Percentiles rank a stretch among this genome's conserved stretches.
These are phyloP conservation scores for Talaromyces rugulosus DNA, from an alignment of 2,329 filamentous ascomycete genomes.

Conservation along the genomic window DNA sequence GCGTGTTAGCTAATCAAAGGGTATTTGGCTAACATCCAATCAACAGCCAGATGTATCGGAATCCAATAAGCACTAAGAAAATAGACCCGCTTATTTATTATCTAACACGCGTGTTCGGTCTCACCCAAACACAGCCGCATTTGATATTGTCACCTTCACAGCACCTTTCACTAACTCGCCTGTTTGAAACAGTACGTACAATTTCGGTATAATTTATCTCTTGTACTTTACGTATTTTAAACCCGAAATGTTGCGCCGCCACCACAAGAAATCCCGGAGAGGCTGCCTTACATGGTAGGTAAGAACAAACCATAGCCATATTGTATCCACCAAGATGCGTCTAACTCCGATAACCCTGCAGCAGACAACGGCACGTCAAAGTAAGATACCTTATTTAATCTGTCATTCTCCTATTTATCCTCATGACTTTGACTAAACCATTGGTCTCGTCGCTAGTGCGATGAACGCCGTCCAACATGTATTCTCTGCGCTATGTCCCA, in stretches of 20 bases:
- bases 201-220: background rate
- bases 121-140: background rate
- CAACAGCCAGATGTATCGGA: background rate
- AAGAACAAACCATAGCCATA: background rate
- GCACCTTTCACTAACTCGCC: background rate
- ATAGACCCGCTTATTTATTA: background rate
- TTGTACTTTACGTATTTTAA: background rate
- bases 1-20: background rate
- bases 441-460: background rate
- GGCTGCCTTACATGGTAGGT: slow-evolving; percentile 11
- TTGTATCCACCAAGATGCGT: background rate
- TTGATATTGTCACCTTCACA: background rate
- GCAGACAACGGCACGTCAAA: slow-evolving; percentile 10
- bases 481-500: slow-evolving; percentile 8
- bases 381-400: background rate
- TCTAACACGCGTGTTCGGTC: background rate
- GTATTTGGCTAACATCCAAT: background rate
- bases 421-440: background rate
- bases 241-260: slow-evolving; percentile 7
- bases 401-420: background rate
- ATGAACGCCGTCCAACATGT: slow-evolving; percentile 8
- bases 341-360: background rate
- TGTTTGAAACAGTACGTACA: background rate
- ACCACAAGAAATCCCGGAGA: slow-evolving; percentile 9
- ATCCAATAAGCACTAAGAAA: too few relatives aligned